Percentiles rank a stretch among this genome's conserved stretches.
phyloP scores from a whole-genome alignment of 257 asterid species.

The Salvia splendens region DNA sequence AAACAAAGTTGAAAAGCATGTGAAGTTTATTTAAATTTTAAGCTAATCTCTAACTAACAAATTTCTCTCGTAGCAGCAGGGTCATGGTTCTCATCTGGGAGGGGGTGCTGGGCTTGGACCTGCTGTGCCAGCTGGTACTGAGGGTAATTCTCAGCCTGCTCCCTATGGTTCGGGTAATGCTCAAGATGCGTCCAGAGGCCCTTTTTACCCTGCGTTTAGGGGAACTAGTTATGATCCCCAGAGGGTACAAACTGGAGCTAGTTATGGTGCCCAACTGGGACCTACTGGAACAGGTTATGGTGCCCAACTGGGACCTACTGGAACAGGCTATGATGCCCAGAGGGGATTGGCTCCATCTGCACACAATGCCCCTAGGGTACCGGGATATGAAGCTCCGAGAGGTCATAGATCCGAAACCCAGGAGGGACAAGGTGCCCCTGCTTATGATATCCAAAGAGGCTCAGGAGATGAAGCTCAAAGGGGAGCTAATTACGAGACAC shows the following conservation, averaged over 20 bases:
- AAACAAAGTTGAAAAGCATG: neutral
- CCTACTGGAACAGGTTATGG: conserved; percentile 47
- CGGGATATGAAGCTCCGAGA: conserved; percentile 34
- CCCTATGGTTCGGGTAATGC: conserved; percentile 43
- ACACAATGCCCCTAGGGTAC: conserved; percentile 31
- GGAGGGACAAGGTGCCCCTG: conserved; percentile 36
- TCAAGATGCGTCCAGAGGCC: conserved; percentile 48
- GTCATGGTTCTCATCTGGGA: conserved; percentile 49
- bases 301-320: conserved; percentile 39
- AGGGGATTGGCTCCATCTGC: conserved; percentile 41
- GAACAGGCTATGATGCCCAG: conserved; percentile 44
- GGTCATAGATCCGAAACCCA: conserved; percentile 34
- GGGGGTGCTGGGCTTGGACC: conserved; percentile 48
- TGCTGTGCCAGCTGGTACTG: conserved; percentile 39
- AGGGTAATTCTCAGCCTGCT: conserved; percentile 47
- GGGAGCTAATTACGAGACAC: conserved; percentile 45
- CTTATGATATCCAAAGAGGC: conserved; percentile 53
- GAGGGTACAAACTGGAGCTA: conserved; percentile 39
- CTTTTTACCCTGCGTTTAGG: conserved; percentile 43
- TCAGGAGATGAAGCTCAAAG: conserved; percentile 50
- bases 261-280: conserved; percentile 45
- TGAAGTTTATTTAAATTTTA: neutral
- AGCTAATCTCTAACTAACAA: conserved; percentile 9
- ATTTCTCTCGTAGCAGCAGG: conserved; percentile 41
- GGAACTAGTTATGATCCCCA: conserved; percentile 52